Evolutionary conservation across 305 asterid genomes (phyloP), one percentile per base, ranked within the genome.

Genomic region (Ajuga reptans): DNA sequence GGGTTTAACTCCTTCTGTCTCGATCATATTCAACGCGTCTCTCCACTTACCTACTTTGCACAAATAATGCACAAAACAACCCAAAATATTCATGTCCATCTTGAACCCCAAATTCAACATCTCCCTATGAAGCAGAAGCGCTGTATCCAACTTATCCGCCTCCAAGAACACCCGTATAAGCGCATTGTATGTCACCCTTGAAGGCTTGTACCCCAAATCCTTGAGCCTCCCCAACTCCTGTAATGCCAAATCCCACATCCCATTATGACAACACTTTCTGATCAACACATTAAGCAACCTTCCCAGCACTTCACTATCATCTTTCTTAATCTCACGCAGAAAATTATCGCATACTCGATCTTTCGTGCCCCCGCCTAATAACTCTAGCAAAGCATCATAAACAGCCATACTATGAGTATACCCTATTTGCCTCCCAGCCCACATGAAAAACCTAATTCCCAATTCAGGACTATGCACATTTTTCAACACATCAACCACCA

Each of bases 391-490:
- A 77, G 95, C 86, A 60, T 88, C 79, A 69, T 82, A 90, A 63
- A 82, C 98, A 67, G 75, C 76, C 9, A 66, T 33, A 65, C 75
- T 87, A 75, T 90, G 98, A 82, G 54, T 68, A 74, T 90, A 90
- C 31, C 98, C 97, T 64, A 90, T 87, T 69, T 92, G 96, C 78
- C 86, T 83, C 68, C 98, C 97, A 24, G 95, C 97, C 98, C 98
- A 92, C 84, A 86, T 75, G 76, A 90, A 92, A 82, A 92, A 90
- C 79, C 78, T 87, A 14, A 87, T 86, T 15, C 97, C 98, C 75
- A 90, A 76, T 71, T 84, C 95, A 61, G 77, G 70, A 68, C 70
- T 87, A 5, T 69, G 84, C 64, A 92, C 80, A 67, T 86, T 78
- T 52, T 73, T 81, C 12, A 92, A 77, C 71, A 90, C 98, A 73